Percentiles rank a stretch among this genome's conserved stretches.
These are phyloP conservation scores for Aspergillus neotritici DNA, from an alignment of 2,329 filamentous ascomycete species.

Conservation along the genomic window DNA sequence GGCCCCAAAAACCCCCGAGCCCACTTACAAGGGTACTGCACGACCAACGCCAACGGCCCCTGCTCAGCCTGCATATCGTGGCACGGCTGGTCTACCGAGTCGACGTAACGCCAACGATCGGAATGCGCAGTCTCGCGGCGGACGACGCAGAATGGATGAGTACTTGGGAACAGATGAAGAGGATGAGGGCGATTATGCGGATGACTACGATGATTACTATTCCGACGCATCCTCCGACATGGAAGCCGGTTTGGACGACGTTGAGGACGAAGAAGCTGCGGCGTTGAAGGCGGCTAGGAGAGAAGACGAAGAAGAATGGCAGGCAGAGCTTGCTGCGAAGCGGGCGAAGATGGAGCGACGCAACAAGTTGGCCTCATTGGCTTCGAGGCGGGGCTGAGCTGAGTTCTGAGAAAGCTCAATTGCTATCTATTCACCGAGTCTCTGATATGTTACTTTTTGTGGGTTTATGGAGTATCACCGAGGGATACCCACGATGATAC, in stretches of 20 bases:
- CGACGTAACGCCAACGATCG: constrained; percentile 23
- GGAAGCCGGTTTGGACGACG: constrained; percentile 45
- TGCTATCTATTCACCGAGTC: neutral
- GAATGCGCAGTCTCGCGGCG: constrained; percentile 21
- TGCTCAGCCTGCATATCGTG: constrained; percentile 32
- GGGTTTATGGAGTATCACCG: constrained; percentile 20
- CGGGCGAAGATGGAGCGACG: constrained; percentile 43
- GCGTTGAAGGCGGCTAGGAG: constrained; percentile 38
- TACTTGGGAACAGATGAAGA: constrained; percentile 46
- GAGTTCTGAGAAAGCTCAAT: neutral
- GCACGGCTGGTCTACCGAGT: constrained; percentile 36
- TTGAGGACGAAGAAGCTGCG: constrained; percentile 41
- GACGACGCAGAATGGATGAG: constrained; percentile 32
- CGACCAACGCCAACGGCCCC: constrained; percentile 22
- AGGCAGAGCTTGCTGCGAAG: constrained; percentile 41
- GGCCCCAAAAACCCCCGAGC: constrained; percentile 27
- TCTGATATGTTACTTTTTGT: constrained; percentile 9
- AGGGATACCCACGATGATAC: constrained; percentile 21
- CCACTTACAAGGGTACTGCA: constrained; percentile 37
- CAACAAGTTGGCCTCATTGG: constrained; percentile 37
- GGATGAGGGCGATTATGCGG: constrained; percentile 40
- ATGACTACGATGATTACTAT: constrained; percentile 38
- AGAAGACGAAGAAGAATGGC: constrained; percentile 45
- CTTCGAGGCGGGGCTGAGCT: constrained; percentile 28
- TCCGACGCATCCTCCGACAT: constrained; percentile 47